Evolutionary conservation across 208 protist genomes (phyloP).

Genomic region (Wallacemonas sp.): DNA sequence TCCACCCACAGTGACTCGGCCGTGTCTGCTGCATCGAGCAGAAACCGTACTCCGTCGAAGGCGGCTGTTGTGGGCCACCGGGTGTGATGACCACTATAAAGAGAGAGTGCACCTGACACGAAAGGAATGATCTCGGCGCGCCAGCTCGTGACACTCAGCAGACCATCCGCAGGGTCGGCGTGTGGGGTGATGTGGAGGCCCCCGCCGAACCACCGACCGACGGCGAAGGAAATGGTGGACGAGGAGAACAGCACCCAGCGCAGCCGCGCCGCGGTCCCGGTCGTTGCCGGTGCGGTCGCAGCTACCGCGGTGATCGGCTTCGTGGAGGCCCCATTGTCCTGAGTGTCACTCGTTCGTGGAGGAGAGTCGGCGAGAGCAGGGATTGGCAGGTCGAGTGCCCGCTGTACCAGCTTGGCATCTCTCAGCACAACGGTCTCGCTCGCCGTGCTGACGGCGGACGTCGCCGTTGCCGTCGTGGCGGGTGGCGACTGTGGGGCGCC

Average conservation of each 20-base stretch:
- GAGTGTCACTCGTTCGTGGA: not conserved
- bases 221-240: constrained; percentile 77
- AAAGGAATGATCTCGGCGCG: constrained; percentile 48
- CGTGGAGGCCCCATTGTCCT: no score
- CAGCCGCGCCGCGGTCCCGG: not conserved
- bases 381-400: not conserved
- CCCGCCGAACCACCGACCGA: constrained; percentile 82
- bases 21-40: constrained; percentile 42
- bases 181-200: constrained; percentile 76
- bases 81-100: constrained; percentile 76
- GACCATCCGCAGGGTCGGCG: constrained; percentile 67
- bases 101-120: constrained; percentile 27
- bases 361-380: not conserved
- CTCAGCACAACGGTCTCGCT: not conserved
- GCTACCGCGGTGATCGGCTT: not conserved
- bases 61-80: constrained; percentile 60
- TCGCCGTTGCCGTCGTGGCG: not conserved
- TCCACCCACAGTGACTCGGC: constrained; percentile 33
- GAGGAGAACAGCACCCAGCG: constrained; percentile 61
- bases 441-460: not conserved
- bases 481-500: not conserved
- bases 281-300: not conserved
- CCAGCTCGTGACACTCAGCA: constrained; percentile 79
- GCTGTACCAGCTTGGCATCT: constrained; percentile 3
- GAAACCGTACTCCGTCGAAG: constrained; percentile 63